Evolutionary conservation across 352 stramenopile genomes (phyloP).

Genomic region (Pythium dissotocum): DNA sequence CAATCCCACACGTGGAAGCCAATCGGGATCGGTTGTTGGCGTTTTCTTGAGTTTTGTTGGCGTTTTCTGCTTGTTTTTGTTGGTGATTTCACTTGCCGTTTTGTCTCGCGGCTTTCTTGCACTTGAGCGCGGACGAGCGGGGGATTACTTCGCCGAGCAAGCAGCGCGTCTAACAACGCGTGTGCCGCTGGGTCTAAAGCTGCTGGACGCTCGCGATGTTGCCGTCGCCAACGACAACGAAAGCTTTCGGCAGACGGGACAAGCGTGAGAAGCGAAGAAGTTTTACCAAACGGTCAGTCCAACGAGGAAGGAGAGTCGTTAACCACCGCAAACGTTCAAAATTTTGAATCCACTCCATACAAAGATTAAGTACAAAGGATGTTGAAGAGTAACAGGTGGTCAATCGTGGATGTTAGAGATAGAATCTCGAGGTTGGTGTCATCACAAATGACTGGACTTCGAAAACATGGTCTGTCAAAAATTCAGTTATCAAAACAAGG

Average conservation of each 20-base stretch:
- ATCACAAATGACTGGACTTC: conserved; percentile 1
- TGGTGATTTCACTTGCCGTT: not conserved
- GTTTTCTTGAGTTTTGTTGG: not conserved
- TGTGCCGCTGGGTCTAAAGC: not conserved
- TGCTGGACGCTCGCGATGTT: conserved; percentile 14
- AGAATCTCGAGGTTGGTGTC: conserved; percentile 8
- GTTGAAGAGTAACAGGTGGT: conserved; percentile 17
- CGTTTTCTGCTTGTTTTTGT: not conserved
- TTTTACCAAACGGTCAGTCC: not conserved
- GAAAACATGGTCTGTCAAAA: conserved; percentile 9
- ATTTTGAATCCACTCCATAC: conserved; percentile 23
- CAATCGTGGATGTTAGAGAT: conserved; percentile 16
- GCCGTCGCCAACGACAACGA: conserved; percentile 16
- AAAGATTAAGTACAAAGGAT: conserved; percentile 18
- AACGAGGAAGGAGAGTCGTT: conserved; percentile 1
- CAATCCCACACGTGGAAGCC: not conserved
- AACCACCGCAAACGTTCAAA: conserved; percentile 32
- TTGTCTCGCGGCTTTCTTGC: not conserved
- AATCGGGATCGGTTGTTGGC: not conserved
- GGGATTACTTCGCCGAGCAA: not conserved
- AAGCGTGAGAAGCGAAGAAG: conserved; percentile 2
- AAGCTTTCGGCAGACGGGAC: conserved; percentile 17
- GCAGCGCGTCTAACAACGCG: conserved; percentile 1
- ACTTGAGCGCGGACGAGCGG: not conserved
- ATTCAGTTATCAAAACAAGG: conserved; percentile 4